phyloP scores from a whole-genome alignment of 352 stramenopile genomes.

The Pythium apleroticum region DNA sequence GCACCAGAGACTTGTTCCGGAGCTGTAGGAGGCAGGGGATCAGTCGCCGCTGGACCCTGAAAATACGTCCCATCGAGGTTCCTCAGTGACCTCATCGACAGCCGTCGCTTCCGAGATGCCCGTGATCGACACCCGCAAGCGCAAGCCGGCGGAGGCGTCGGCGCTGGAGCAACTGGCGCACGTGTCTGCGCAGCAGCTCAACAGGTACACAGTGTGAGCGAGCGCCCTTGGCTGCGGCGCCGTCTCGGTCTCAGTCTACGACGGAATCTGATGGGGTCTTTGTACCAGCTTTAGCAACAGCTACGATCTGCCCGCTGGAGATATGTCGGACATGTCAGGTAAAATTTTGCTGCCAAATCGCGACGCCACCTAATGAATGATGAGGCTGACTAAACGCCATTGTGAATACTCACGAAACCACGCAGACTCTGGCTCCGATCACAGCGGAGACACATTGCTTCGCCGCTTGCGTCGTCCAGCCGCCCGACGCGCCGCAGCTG shows the following conservation, averaged over 20 bases:
- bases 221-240: not conserved
- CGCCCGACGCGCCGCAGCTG: not conserved
- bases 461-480: slow-evolving; percentile 16
- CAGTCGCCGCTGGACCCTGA: not conserved
- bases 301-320: not conserved
- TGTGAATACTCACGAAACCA: not conserved
- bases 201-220: slow-evolving; percentile 10
- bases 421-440: slow-evolving; percentile 18
- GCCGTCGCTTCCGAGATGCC: slow-evolving; percentile 20
- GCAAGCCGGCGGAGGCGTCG: slow-evolving; percentile 17
- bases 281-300: not conserved
- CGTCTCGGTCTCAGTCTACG: not conserved
- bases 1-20: not conserved
- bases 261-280: not conserved
- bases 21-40: not conserved
- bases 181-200: slow-evolving; percentile 20
- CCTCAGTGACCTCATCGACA: too few species aligned
- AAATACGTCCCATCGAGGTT: not conserved
- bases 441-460: slow-evolving; percentile 23
- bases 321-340: slow-evolving; percentile 15
- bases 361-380: not conserved
- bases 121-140: slow-evolving; percentile 30
- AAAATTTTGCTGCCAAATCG: not conserved
- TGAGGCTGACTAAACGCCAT: not conserved
- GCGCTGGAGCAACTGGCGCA: slow-evolving; percentile 21